Percentiles rank a stretch among this genome's conserved stretches.
These are phyloP conservation scores for Arabidopsis hybrid DNA, from an alignment of 441 rosid species.

Conservation along the genomic window DNA sequence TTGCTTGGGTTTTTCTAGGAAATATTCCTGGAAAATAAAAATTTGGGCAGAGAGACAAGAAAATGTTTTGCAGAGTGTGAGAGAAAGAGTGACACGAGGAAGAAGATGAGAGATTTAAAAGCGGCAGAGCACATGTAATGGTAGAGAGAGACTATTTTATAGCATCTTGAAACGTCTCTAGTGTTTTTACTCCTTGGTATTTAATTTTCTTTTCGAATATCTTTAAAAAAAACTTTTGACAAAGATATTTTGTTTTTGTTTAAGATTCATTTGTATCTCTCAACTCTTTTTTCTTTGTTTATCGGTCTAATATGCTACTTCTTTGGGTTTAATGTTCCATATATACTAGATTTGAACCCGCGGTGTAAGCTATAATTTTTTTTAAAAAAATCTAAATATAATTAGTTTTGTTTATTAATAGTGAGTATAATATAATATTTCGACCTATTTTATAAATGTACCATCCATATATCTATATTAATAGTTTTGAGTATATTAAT, in stretches of 20 bases:
- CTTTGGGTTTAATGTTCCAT: too few relatives aligned
- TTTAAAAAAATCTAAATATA: too few relatives aligned
- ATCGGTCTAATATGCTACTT: background rate
- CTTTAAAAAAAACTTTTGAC: background rate
- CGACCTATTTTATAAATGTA: too few relatives aligned
- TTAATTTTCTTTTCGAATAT: conserved; percentile 16
- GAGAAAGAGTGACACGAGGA: conserved; percentile 41
- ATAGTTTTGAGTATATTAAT: too few relatives aligned
- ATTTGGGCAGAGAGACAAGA: conserved; percentile 20
- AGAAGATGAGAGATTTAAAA: conserved; percentile 35
- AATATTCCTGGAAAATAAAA: conserved; percentile 38
- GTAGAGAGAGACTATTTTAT: conserved; percentile 54
- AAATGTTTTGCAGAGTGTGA: conserved; percentile 33
- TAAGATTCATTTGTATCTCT: background rate
- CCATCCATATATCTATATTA: too few relatives aligned
- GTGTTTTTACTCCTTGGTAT: conserved; percentile 35
- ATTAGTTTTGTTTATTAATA: too few relatives aligned
- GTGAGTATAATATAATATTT: too few relatives aligned
- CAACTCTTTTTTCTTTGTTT: background rate
- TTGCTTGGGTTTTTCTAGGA: conserved; percentile 35
- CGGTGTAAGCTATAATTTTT: too few relatives aligned
- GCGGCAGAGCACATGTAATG: conserved; percentile 47
- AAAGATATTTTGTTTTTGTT: background rate
- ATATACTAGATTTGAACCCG: too few relatives aligned
- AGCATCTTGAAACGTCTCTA: conserved; percentile 54